Conservation (phyloP, 768 basidiomycete genomes). For the Mycena vitilis region DNA sequence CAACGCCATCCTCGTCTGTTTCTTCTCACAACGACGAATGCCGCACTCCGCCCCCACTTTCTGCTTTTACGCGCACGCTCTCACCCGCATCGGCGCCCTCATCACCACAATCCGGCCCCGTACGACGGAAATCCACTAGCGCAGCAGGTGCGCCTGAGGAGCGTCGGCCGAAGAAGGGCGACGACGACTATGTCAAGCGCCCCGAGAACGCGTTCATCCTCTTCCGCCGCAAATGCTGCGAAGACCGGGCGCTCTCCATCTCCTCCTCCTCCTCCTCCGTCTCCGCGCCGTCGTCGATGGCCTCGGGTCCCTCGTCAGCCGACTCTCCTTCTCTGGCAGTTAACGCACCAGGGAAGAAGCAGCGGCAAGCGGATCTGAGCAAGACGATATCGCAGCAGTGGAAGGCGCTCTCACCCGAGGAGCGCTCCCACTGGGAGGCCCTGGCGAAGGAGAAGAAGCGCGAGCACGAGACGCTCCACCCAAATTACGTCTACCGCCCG, state of each 20-base stretch:
- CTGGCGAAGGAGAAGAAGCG: conserved; percentile 83
- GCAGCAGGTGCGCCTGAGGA: conserved; percentile 41
- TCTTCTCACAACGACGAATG: conserved; percentile 56
- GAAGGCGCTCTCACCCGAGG: conserved; percentile 74
- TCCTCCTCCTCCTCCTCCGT: conserved; percentile 2
- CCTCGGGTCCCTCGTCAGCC: conserved; percentile 18
- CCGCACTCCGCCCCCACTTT: conserved; percentile 53
- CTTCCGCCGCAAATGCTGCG: conserved; percentile 83
- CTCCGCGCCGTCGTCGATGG: conserved; percentile 25
- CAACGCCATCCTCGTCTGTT: conserved; percentile 47
- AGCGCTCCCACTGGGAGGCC: conserved; percentile 80
- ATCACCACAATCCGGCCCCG: conserved; percentile 1
- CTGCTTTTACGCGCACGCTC: conserved; percentile 33
- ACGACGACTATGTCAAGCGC: conserved; percentile 86
- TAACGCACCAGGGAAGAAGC: conserved; percentile 63
- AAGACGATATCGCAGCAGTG: conserved; percentile 87
- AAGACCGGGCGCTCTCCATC: conserved; percentile 58
- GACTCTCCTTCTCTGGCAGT: conserved; percentile 28
- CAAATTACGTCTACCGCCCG: conserved; percentile 83
- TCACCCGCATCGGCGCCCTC: conserved; percentile 16
- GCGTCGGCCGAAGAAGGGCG: conserved; percentile 75
- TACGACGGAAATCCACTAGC: conserved; percentile 22
- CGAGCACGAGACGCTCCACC: conserved; percentile 81
- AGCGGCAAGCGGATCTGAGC: conserved; percentile 81
- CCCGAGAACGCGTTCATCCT: conserved; percentile 79